Evolutionary conservation across 805 yeast genomes (phyloP).

Genomic region (Yarrowia deformans): DNA sequence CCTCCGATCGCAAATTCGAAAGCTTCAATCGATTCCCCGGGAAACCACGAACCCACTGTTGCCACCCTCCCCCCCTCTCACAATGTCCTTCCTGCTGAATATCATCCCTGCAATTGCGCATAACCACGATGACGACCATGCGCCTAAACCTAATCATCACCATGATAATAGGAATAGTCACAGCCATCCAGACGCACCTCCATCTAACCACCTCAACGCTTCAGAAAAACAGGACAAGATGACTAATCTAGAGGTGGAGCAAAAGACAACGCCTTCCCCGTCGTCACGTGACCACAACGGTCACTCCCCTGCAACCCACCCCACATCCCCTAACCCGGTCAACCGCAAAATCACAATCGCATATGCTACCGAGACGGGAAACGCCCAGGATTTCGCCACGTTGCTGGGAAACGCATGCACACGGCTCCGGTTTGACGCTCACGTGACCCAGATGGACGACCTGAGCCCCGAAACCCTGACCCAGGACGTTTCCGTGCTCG

Average conservation of each 20-base stretch:
- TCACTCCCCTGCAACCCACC: not conserved
- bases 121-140: not conserved
- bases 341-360: constrained; percentile 54
- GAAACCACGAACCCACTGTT: too few species aligned
- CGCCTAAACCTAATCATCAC: constrained; percentile 1
- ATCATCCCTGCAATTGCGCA: not conserved
- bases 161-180: too few species aligned
- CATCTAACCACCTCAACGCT: not conserved
- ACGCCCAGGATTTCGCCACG: constrained; percentile 83
- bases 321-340: not conserved
- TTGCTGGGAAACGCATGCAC: constrained; percentile 63
- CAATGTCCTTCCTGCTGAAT: constrained; percentile 14
- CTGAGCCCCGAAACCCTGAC: constrained; percentile 58
- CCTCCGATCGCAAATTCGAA: too few species aligned
- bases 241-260: not conserved
- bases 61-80: too few species aligned
- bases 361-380: constrained; percentile 94
- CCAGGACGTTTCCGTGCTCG: constrained; percentile 40
- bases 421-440: constrained; percentile 61
- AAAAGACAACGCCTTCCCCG: not conserved
- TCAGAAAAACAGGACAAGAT: not conserved
- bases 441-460: constrained; percentile 49
- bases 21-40: too few species aligned
- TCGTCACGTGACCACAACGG: not conserved
- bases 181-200: not conserved